A percentile compares a stretch with the other conserved stretches of the same genome.
Evolutionary conservation across 352 stramenopile species (phyloP).

Genomic region (Pythium sp.): DNA sequence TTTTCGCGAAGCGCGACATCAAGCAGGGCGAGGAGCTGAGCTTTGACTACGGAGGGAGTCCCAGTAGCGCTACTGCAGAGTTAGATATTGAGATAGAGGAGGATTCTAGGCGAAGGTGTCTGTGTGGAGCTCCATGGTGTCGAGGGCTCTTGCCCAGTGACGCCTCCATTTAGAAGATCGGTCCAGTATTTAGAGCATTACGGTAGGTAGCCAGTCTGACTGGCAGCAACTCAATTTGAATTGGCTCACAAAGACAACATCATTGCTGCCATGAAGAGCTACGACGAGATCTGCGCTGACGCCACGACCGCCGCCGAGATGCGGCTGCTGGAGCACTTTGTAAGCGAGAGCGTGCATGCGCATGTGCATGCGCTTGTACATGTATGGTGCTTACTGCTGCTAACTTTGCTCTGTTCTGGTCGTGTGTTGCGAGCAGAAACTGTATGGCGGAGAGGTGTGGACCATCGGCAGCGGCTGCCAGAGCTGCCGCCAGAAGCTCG

Average conservation of each 20-base stretch:
- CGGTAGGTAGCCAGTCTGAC: neutral
- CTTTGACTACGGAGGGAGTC: slow-evolving; percentile 50
- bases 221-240: slow-evolving; percentile 4
- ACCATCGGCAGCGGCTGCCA: slow-evolving; percentile 59
- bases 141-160: slow-evolving; percentile 33
- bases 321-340: slow-evolving; percentile 71
- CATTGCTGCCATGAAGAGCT: slow-evolving; percentile 33
- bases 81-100: neutral
- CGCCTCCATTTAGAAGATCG: slow-evolving; percentile 24
- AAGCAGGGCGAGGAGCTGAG: slow-evolving; percentile 43
- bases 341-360: slow-evolving; percentile 10
- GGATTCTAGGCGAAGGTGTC: slow-evolving; percentile 14
- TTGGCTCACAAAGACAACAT: neutral
- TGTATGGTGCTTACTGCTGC: neutral
- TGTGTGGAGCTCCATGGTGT: slow-evolving; percentile 28
- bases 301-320: slow-evolving; percentile 57
- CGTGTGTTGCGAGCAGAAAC: slow-evolving; percentile 31
- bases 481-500: slow-evolving; percentile 43
- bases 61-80: neutral
- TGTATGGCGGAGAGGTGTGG: slow-evolving; percentile 73
- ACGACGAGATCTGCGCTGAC: slow-evolving; percentile 65
- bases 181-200: neutral
- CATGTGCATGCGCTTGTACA: neutral
- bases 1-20: slow-evolving; percentile 40
- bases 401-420: neutral